Conservation (phyloP, 2,329 filamentous ascomycete species). For the Triangularia setosa region DNA sequence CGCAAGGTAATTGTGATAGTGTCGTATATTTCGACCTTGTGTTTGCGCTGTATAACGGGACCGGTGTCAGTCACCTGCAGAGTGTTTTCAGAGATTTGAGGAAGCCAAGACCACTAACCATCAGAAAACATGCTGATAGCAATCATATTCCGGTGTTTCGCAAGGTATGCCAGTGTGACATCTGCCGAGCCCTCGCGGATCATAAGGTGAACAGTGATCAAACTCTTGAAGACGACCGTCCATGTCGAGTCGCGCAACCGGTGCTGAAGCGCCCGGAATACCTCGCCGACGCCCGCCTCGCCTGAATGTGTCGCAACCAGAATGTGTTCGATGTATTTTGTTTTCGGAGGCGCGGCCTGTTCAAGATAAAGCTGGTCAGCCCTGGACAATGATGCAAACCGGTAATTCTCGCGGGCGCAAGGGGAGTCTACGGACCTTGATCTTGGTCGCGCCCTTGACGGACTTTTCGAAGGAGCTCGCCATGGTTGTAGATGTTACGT, state of each 20-base stretch:
- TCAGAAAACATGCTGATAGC: constrained; percentile 90
- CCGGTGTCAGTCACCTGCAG: constrained; percentile 12
- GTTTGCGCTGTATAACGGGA: constrained; percentile 65
- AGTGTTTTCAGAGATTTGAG: neutral
- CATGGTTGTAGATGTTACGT: constrained; percentile 46
- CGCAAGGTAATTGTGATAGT: constrained; percentile 83
- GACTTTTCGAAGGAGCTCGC: constrained; percentile 95
- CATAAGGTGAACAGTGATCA: constrained; percentile 96
- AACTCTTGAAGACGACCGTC: constrained; percentile 98
- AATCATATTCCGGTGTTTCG: constrained; percentile 76
- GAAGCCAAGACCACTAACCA: constrained; percentile 53
- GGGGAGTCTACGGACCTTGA: constrained; percentile 62
- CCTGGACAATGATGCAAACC: neutral
- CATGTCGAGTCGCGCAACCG: constrained; percentile 93
- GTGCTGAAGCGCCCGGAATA: constrained; percentile 87
- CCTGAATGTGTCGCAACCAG: constrained; percentile 91
- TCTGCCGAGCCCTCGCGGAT: constrained; percentile 91
- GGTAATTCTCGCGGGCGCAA: neutral
- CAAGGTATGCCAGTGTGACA: constrained; percentile 79
- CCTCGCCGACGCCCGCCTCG: constrained; percentile 90
- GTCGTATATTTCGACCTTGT: constrained; percentile 89
- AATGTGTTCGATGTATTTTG: constrained; percentile 99
- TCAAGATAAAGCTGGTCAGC: constrained; percentile 13
- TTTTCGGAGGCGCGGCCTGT: constrained; percentile 91
- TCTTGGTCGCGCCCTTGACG: constrained; percentile 97